These are phyloP conservation scores for Aspergillus eucalypticola DNA, from an alignment of 2,329 filamentous ascomycete species.

Conservation along the genomic window DNA sequence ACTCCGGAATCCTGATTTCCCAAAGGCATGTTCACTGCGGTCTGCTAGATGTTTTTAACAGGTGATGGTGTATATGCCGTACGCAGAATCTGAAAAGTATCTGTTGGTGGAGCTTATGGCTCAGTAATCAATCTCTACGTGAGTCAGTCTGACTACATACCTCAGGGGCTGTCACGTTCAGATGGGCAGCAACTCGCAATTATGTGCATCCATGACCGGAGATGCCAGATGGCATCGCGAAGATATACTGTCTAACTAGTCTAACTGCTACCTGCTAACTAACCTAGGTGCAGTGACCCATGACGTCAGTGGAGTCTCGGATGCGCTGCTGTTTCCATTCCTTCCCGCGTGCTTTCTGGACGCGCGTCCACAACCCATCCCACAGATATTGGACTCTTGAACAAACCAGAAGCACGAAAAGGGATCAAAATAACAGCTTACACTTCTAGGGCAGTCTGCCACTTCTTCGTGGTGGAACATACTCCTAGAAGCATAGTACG, in stretches of 20 bases:
- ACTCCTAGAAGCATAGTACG: not conserved
- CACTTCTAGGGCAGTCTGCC: no score
- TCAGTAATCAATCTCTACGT: not conserved
- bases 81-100: not conserved
- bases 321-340: not conserved
- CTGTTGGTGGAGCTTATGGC: not conserved
- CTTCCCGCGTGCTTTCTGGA: not conserved
- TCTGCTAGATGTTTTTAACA: not conserved
- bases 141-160: not conserved
- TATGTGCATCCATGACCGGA: not conserved
- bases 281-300: not conserved
- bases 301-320: not conserved
- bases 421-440: no score
- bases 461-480: no score
- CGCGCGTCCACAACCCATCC: not conserved
- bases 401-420: no score
- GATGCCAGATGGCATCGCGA: no score
- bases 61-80: not conserved
- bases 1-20: slow-evolving; percentile 41
- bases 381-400: not conserved
- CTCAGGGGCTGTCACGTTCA: not conserved
- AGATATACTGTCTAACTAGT: no score
- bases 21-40: slow-evolving; percentile 4
- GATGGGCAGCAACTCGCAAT: not conserved
- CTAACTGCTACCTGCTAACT: not conserved